Evolutionary conservation across 768 basidiomycete species (phyloP).

Genomic region (Candolleomyces eurysporus): DNA sequence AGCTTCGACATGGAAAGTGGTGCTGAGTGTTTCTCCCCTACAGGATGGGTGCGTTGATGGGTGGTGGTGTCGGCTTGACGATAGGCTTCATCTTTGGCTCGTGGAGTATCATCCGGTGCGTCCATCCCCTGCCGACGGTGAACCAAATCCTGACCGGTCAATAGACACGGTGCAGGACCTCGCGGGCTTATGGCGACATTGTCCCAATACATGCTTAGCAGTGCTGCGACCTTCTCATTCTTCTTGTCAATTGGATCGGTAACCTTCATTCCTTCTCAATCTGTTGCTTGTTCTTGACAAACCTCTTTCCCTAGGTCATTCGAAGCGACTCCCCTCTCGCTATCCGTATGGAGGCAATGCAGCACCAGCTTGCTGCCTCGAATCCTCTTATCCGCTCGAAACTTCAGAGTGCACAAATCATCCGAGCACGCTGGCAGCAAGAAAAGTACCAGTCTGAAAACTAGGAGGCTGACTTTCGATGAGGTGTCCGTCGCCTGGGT

Average conservation of each 20-base stretch:
- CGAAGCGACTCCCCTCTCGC: slow-evolving; percentile 71
- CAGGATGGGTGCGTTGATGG: slow-evolving; percentile 92
- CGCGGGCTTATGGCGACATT: slow-evolving; percentile 88
- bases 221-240: slow-evolving; percentile 95
- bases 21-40: not conserved
- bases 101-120: slow-evolving; percentile 87
- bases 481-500: not conserved
- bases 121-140: slow-evolving; percentile 1
- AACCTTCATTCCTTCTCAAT: slow-evolving; percentile 19
- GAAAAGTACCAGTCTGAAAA: slow-evolving; percentile 42
- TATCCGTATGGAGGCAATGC: slow-evolving; percentile 62
- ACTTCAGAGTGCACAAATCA: slow-evolving; percentile 64
- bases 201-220: slow-evolving; percentile 97
- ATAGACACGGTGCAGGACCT: slow-evolving; percentile 86
- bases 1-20: not conserved
- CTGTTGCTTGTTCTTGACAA: slow-evolving; percentile 6
- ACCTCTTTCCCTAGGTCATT: slow-evolving; percentile 62
- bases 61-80: slow-evolving; percentile 90
- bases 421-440: slow-evolving; percentile 75
- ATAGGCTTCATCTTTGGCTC: slow-evolving; percentile 98
- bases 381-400: slow-evolving; percentile 54
- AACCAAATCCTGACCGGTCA: slow-evolving; percentile 4
- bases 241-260: slow-evolving; percentile 96
- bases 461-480: slow-evolving; percentile 6
- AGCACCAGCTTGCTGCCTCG: slow-evolving; percentile 54